Conservation (phyloP, 2,329 filamentous ascomycete species). For the Fusarium scirpi region DNA sequence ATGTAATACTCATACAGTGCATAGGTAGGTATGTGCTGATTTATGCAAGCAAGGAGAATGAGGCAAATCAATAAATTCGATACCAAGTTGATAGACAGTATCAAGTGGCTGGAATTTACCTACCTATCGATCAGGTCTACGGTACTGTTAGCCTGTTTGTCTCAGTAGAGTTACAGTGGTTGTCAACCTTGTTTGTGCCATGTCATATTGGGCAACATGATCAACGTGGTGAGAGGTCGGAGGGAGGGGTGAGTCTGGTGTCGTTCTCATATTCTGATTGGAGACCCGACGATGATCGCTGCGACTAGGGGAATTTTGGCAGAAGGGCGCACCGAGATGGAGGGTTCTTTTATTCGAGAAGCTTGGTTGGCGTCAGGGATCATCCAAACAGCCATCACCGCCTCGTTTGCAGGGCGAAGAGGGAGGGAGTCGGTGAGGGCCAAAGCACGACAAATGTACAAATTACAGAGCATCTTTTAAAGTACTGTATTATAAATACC, state of each 20-base stretch:
- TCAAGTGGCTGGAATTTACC: neutral
- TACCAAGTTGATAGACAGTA: neutral
- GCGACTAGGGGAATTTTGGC: slow-evolving; percentile 34
- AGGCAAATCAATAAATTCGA: neutral
- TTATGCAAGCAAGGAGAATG: neutral
- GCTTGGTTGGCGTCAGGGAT: slow-evolving; percentile 32
- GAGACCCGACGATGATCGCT: slow-evolving; percentile 28
- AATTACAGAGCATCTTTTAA: neutral
- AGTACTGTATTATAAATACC: neutral
- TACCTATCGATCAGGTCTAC: neutral
- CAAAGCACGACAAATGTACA: slow-evolving; percentile 9
- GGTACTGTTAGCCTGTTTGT: neutral
- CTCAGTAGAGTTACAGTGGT: neutral
- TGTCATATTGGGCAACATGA: slow-evolving; percentile 32
- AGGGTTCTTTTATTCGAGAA: slow-evolving; percentile 43
- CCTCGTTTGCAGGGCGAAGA: slow-evolving; percentile 27
- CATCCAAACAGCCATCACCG: slow-evolving; percentile 4
- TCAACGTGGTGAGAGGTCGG: slow-evolving; percentile 26
- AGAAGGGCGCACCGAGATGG: slow-evolving; percentile 21
- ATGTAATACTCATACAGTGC: neutral
- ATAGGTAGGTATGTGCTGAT: neutral
- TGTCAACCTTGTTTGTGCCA: slow-evolving; percentile 4
- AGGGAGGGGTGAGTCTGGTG: slow-evolving; percentile 9
- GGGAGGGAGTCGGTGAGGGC: slow-evolving; percentile 35
- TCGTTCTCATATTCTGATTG: slow-evolving; percentile 5